A percentile compares a stretch with the other conserved stretches of the same genome.
phyloP scores from a whole-genome alignment of 495 filamentous ascomycete genomes.

The Trichoderma gamsii region DNA sequence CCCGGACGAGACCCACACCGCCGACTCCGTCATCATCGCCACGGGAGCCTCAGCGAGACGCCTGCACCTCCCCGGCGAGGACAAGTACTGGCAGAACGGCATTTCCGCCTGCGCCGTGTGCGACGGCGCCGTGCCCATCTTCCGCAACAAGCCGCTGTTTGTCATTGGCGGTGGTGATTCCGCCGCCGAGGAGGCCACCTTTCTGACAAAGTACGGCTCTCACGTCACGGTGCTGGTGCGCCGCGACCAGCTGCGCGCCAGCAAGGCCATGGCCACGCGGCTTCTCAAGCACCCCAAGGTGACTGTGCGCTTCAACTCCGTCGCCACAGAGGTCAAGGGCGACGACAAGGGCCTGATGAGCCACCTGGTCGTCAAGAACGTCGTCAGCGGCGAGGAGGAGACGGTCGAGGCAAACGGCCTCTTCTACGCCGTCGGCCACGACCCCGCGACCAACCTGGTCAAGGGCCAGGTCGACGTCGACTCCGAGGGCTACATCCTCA shows the following conservation, averaged over 20 bases:
- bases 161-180: constrained; percentile 98
- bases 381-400: constrained; percentile 69
- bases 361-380: constrained; percentile 71
- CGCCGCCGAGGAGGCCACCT: constrained; percentile 94
- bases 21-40: constrained; percentile 87
- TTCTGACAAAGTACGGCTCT: constrained; percentile 94
- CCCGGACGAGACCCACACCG: constrained; percentile 72
- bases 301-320: constrained; percentile 76
- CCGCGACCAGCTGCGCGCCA: constrained; percentile 75
- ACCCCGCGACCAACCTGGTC: constrained; percentile 82
- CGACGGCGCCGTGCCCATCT: constrained; percentile 95
- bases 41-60: constrained; percentile 89
- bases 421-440: constrained; percentile 97
- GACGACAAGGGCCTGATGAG: constrained; percentile 83
- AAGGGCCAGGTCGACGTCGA: constrained; percentile 84
- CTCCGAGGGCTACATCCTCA: constrained; percentile 79
- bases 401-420: constrained; percentile 82
- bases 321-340: constrained; percentile 75
- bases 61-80: constrained; percentile 79
- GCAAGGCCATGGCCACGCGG: constrained; percentile 85
- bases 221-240: constrained; percentile 92
- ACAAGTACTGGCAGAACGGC: constrained; percentile 92
- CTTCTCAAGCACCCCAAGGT: constrained; percentile 80
- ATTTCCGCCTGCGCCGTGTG: constrained; percentile 96
- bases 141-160: constrained; percentile 87